Evolutionary conservation across 2,329 filamentous ascomycete genomes (phyloP).

Genomic region (Magnaporthales sp.): DNA sequence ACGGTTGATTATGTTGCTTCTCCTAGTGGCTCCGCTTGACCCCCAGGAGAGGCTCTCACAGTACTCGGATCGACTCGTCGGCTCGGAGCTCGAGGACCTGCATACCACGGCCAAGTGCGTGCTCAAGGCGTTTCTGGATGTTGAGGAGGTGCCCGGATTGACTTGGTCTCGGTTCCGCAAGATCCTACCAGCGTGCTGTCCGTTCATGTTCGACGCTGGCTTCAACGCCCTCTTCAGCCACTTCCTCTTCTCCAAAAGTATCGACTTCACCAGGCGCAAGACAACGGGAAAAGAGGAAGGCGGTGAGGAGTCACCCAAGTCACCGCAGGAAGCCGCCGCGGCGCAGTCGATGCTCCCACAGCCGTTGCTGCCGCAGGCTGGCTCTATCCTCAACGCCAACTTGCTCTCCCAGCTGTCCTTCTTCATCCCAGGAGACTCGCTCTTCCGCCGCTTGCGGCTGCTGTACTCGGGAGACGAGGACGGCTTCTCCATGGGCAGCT

Average conservation of each 20-base stretch:
- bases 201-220: slow-evolving; percentile 54
- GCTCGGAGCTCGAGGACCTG: slow-evolving; percentile 47
- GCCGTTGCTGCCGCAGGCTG: slow-evolving; percentile 34
- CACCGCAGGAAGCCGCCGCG: slow-evolving; percentile 2
- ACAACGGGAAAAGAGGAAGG: slow-evolving; percentile 12
- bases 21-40: slow-evolving; percentile 56
- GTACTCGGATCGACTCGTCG: slow-evolving; percentile 48
- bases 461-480: slow-evolving; percentile 63
- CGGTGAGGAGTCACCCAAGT: not conserved
- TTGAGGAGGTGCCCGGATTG: slow-evolving; percentile 55
- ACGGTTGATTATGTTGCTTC: slow-evolving; percentile 60
- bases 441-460: slow-evolving; percentile 58
- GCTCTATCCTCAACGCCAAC: slow-evolving; percentile 57
- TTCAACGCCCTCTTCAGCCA: slow-evolving; percentile 64
- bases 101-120: slow-evolving; percentile 55
- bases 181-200: slow-evolving; percentile 50
- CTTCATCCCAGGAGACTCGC: slow-evolving; percentile 54
- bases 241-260: slow-evolving; percentile 65
- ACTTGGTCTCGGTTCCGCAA: slow-evolving; percentile 52
- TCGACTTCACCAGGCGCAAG: slow-evolving; percentile 52
- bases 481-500: slow-evolving; percentile 70
- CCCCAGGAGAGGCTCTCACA: slow-evolving; percentile 56
- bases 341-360: slow-evolving; percentile 28
- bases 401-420: slow-evolving; percentile 63
- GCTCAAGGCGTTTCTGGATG: slow-evolving; percentile 55